phyloP scores from a whole-genome alignment of 441 rosid genomes.

The Breynia disticha region DNA sequence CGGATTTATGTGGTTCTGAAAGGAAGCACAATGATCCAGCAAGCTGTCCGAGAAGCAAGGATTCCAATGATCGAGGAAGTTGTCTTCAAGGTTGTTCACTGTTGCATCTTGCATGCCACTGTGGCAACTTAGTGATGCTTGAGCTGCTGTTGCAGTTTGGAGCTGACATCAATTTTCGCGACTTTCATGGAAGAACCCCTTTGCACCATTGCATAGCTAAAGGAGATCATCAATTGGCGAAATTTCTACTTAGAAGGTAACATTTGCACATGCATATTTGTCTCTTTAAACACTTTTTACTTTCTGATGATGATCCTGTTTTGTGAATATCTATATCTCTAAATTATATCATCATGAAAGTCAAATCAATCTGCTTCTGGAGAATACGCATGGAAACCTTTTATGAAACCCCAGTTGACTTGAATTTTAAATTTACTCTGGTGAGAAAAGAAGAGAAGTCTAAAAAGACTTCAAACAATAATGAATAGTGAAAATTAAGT shows the following conservation, averaged over 20 bases:
- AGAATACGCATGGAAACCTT: background rate
- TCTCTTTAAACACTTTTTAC: too few relatives aligned
- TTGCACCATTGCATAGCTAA: conserved; percentile 67
- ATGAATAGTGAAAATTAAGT: too few relatives aligned
- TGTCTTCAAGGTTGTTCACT: conserved; percentile 86
- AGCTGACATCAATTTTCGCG: conserved; percentile 56
- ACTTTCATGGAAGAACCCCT: conserved; percentile 79
- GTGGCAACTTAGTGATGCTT: conserved; percentile 50
- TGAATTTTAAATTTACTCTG: too few relatives aligned
- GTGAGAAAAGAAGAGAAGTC: too few relatives aligned
- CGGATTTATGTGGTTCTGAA: conserved; percentile 15
- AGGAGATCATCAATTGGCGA: conserved; percentile 56
- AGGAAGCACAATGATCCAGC: conserved; percentile 41
- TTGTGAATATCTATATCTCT: too few relatives aligned
- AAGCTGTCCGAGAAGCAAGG: conserved; percentile 47
- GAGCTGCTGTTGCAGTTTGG: conserved; percentile 86
- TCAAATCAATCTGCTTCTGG: background rate
- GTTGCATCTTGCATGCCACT: conserved; percentile 72
- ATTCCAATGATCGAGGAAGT: conserved; percentile 46
- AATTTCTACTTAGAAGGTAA: conserved; percentile 76
- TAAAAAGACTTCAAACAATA: too few relatives aligned
- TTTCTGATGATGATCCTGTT: too few relatives aligned
- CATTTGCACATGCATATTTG: too few relatives aligned
- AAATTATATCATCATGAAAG: background rate
- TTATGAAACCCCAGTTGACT: too few relatives aligned